These are phyloP conservation scores for Colletotrichum endophyticum DNA, from an alignment of 2,329 filamentous ascomycete species.

Conservation along the genomic window DNA sequence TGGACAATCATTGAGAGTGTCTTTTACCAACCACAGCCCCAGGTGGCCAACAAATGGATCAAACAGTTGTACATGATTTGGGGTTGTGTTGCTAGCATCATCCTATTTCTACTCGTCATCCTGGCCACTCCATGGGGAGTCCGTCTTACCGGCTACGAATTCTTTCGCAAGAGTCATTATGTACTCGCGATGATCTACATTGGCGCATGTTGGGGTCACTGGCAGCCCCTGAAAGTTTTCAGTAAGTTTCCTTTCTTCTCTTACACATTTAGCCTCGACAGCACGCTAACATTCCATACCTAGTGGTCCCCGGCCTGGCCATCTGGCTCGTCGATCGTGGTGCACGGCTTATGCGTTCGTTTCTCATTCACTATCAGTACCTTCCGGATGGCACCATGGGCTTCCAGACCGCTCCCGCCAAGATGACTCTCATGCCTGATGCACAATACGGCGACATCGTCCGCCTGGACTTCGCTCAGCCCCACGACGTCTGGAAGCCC, in stretches of 20 bases:
- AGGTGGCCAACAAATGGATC: constrained; percentile 61
- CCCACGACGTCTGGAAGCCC: constrained; percentile 65
- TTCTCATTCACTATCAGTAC: constrained; percentile 52
- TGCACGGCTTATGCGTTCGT: constrained; percentile 62
- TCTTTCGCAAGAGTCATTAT: constrained; percentile 78
- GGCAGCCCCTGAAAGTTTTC: constrained; percentile 71
- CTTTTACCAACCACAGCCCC: constrained; percentile 76
- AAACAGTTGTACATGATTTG: constrained; percentile 73
- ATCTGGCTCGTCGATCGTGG: constrained; percentile 70
- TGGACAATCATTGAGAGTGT: constrained; percentile 72
- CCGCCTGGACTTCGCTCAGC: constrained; percentile 68
- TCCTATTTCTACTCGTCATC: constrained; percentile 63
- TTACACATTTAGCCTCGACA: neutral
- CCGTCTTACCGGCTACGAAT: constrained; percentile 73
- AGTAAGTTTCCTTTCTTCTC: constrained; percentile 20
- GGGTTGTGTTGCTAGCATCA: constrained; percentile 64
- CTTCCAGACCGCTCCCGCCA: constrained; percentile 59
- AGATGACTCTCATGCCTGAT: constrained; percentile 58
- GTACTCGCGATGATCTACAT: constrained; percentile 76
- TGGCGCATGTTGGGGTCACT: constrained; percentile 78
- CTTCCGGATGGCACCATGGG: constrained; percentile 51
- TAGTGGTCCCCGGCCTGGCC: constrained; percentile 64
- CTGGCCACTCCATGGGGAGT: constrained; percentile 64
- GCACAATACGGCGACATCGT: constrained; percentile 65
- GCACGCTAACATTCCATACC: neutral